Base-by-base conservation (phyloP, 2,329 filamentous ascomycete genomes). In the Byssochlamys sp. region DNA sequence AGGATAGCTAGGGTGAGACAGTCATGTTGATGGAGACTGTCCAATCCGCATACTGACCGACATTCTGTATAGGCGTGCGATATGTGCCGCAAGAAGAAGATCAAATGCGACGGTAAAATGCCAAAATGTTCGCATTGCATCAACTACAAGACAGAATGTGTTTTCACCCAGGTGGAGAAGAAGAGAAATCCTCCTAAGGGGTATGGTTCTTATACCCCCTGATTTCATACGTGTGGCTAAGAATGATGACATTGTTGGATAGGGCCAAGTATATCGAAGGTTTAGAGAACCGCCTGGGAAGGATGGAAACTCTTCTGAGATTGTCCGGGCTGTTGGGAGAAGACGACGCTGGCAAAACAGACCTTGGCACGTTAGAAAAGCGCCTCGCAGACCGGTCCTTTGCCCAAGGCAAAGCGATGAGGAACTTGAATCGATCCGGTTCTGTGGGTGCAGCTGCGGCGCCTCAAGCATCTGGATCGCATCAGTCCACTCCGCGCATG, bases 141-240 rank as follows among this genome's bases (percentile, higher is more conserved):
- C 72, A 97, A 96, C 73, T 96, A 96, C 80, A 96, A 96, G 80
- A 96, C 91, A 4, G 91, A 96, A 67, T 99, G 92, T 73, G 84
- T 96, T 65, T 97, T 97, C 71, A 97, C 94, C 0, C 91, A 96
- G 71, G 91, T 97, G 39, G 94, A 99, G 78, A 99, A 99, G 85
- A 99, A 99, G 81, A 84, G 94, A 59, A 94, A 89, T 73, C 92
- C 94, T 55, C 94, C 92, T 1, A 99, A 97, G 80, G 92, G 94
- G 91, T 95, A 81, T 63, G 82, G 72, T 33, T 45, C 3, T 9
- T 4, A 14, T 45, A n/a, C n/a, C 19, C 19, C 26, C n/a, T 24
- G 12, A 2, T 19, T 14, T 31, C 31, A 28, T 33, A 25, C 28
- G 60, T 45, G 62, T 69, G 58, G 67, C 60, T 28, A 12, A 25